A percentile compares a stretch with the other conserved stretches of the same genome.
Conservation (phyloP, 2,329 filamentous ascomycete genomes). For the Trichoderma guizhouense region DNA sequence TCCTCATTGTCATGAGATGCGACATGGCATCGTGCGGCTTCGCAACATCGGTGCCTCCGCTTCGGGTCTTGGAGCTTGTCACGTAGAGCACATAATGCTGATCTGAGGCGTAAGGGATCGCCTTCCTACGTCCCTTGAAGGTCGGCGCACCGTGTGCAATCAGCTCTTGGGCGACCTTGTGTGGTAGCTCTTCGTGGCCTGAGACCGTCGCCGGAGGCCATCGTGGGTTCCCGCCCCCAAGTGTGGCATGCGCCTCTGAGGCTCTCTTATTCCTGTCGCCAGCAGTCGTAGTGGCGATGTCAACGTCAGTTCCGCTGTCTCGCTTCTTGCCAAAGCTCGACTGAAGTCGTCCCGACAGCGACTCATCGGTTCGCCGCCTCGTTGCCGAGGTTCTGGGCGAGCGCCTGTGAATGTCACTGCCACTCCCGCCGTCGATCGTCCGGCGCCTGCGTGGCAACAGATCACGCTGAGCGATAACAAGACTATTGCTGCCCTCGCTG, state of each 20-base stretch:
- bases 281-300: not conserved
- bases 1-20: constrained; percentile 55
- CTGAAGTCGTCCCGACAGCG: constrained; percentile 8
- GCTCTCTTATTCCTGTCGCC: not conserved
- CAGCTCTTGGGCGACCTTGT: constrained; percentile 54
- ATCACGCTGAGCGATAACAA: constrained; percentile 1
- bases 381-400: constrained; percentile 7
- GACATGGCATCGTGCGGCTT: constrained; percentile 55
- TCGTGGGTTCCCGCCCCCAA: constrained; percentile 31
- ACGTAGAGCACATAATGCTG: constrained; percentile 56
- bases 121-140: constrained; percentile 52
- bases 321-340: not conserved
- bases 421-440: constrained; percentile 3
- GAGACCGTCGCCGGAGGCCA: constrained; percentile 57
- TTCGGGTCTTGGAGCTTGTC: constrained; percentile 40
- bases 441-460: constrained; percentile 1
- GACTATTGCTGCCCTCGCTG: constrained; percentile 13
- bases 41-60: constrained; percentile 44
- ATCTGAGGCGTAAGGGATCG: constrained; percentile 54
- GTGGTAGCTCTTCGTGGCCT: constrained; percentile 48
- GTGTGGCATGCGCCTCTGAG: not conserved
- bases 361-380: constrained; percentile 11
- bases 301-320: not conserved
- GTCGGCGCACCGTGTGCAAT: constrained; percentile 57
- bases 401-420: constrained; percentile 2